Conservation (phyloP, 176 grass and related monocot species). For the Panicum miliaceum region DNA sequence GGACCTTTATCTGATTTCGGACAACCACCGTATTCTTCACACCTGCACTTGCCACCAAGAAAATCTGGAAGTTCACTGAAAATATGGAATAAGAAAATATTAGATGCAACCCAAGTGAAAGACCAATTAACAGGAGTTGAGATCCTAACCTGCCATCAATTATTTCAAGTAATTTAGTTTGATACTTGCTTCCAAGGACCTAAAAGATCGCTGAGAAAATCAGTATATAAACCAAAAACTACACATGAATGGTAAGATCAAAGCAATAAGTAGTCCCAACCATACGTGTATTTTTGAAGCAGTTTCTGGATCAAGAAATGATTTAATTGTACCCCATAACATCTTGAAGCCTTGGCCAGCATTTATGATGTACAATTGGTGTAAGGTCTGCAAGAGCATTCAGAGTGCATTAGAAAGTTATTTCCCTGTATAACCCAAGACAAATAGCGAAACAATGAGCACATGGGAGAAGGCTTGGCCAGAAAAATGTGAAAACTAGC, state of each 20-base stretch:
- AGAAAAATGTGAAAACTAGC: slow-evolving; percentile 17
- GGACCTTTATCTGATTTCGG: slow-evolving; percentile 85
- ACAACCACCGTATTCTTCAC: slow-evolving; percentile 85
- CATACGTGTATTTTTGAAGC: slow-evolving; percentile 91
- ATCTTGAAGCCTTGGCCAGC: slow-evolving; percentile 94
- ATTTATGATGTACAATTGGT: slow-evolving; percentile 85
- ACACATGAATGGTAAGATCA: slow-evolving; percentile 18
- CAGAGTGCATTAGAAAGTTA: slow-evolving; percentile 36
- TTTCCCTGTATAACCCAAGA: not conserved
- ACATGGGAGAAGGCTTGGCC: not conserved
- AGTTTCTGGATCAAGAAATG: slow-evolving; percentile 98
- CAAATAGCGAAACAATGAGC: slow-evolving; percentile 24
- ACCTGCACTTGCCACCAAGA: slow-evolving; percentile 89
- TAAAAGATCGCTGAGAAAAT: slow-evolving; percentile 42
- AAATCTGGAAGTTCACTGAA: slow-evolving; percentile 90
- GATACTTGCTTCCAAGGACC: slow-evolving; percentile 91
- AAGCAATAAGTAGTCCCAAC: slow-evolving; percentile 12
- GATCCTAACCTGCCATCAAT: slow-evolving; percentile 76
- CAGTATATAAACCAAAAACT: slow-evolving; percentile 27
- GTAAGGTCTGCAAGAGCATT: slow-evolving; percentile 65
- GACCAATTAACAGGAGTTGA: slow-evolving; percentile 30
- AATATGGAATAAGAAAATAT: slow-evolving; percentile 39
- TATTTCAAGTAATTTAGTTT: slow-evolving; percentile 85
- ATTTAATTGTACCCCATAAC: slow-evolving; percentile 88
- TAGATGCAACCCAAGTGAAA: slow-evolving; percentile 41